Percentiles rank a stretch among this genome's conserved stretches.
These are phyloP conservation scores for Malassezia arunalokei DNA, from an alignment of 1,284 basidiomycete genomes.

Conservation along the genomic window DNA sequence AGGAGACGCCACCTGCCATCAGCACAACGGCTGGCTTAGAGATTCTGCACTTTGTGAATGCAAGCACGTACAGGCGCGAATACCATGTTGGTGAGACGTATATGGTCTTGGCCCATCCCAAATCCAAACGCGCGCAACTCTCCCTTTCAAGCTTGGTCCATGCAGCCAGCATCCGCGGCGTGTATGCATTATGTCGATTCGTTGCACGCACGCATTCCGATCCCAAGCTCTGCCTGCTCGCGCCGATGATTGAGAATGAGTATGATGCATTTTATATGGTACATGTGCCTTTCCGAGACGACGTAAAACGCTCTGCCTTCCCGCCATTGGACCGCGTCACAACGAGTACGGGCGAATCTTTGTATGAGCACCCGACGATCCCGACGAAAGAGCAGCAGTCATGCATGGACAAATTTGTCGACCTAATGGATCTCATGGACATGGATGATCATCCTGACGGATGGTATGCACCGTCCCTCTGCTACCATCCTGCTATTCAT, in stretches of 20 bases:
- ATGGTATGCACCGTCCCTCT: slow-evolving; percentile 67
- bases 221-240: slow-evolving; percentile 50
- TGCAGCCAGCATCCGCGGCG: slow-evolving; percentile 60
- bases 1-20: slow-evolving; percentile 61
- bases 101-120: slow-evolving; percentile 69
- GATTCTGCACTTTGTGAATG: slow-evolving; percentile 68
- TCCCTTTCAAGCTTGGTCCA: slow-evolving; percentile 72
- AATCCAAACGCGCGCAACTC: slow-evolving; percentile 61
- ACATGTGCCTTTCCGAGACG: slow-evolving; percentile 82
- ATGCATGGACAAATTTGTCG: slow-evolving; percentile 74
- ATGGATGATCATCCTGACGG: slow-evolving; percentile 53
- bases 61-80: slow-evolving; percentile 53
- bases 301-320: slow-evolving; percentile 74
- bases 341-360: slow-evolving; percentile 61
- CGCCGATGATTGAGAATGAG: slow-evolving; percentile 23
- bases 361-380: slow-evolving; percentile 66
- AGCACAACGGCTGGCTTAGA: slow-evolving; percentile 70
- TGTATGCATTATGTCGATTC: slow-evolving; percentile 68
- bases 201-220: slow-evolving; percentile 62
- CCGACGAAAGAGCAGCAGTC: slow-evolving; percentile 66
- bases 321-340: slow-evolving; percentile 65
- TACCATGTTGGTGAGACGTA: slow-evolving; percentile 72
- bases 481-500: slow-evolving; percentile 80
- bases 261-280: slow-evolving; percentile 25
- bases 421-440: slow-evolving; percentile 65